A percentile compares a stretch with the other conserved stretches of the same genome.
Evolutionary conservation across 2,329 filamentous ascomycete genomes (phyloP).

Genomic region (Rhynchosporium graminicola): DNA sequence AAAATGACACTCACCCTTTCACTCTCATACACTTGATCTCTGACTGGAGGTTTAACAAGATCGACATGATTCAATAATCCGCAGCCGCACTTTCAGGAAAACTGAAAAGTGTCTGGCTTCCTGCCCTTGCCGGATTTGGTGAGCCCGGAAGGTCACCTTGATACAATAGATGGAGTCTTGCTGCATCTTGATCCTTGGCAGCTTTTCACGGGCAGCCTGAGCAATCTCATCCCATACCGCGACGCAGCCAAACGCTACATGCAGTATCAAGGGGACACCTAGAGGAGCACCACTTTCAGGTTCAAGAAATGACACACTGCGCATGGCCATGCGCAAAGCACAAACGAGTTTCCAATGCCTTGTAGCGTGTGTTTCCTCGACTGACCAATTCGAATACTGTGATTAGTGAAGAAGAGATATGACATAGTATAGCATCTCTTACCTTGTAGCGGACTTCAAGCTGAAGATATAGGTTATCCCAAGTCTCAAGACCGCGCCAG

Average conservation of each 20-base stretch:
- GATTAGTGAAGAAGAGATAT: background rate
- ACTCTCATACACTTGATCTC: conserved; percentile 9
- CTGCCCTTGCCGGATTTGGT: background rate
- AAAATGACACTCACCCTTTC: background rate
- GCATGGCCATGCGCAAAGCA: conserved; percentile 76
- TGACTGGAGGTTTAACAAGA: conserved; percentile 14
- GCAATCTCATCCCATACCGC: conserved; percentile 69
- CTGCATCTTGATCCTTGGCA: conserved; percentile 53
- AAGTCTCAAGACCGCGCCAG: conserved; percentile 73
- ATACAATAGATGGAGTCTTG: conserved; percentile 16
- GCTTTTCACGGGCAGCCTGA: conserved; percentile 33
- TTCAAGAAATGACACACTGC: conserved; percentile 77
- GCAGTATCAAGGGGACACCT: conserved; percentile 69
- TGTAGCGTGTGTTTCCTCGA: conserved; percentile 74
- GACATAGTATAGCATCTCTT: background rate
- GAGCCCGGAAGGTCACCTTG: background rate
- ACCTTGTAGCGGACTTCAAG: conserved; percentile 81
- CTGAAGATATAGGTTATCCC: conserved; percentile 80
- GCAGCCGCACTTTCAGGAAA: conserved; percentile 9
- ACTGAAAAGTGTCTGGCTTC: conserved; percentile 6
- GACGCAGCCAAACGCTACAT: conserved; percentile 61
- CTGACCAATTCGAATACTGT: conserved; percentile 69
- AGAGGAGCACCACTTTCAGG: conserved; percentile 63
- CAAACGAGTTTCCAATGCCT: conserved; percentile 94
- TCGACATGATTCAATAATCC: conserved; percentile 6